Conservation (phyloP, 352 stramenopile genomes). For the Globisporangium cystogenes region DNA sequence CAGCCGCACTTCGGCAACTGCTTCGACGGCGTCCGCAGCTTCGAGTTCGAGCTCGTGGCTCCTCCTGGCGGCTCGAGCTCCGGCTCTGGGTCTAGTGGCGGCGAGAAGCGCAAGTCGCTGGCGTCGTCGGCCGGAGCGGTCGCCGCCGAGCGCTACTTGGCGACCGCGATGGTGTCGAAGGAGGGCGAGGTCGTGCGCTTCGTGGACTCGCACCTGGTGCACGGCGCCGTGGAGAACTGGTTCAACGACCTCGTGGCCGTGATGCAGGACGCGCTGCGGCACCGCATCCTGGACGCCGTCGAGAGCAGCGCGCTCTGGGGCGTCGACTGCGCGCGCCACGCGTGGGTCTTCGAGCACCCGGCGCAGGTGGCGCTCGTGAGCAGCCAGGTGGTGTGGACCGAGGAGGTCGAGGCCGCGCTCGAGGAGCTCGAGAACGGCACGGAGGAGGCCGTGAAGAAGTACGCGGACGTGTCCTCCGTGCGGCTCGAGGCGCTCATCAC, state of each 20-base stretch:
- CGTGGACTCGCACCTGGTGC: constrained; percentile 63
- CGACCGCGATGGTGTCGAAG: constrained; percentile 94
- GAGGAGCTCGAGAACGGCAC: constrained; percentile 94
- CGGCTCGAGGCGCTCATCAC: constrained; percentile 92
- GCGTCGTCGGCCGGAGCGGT: constrained; percentile 12
- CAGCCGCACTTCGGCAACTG: constrained; percentile 88
- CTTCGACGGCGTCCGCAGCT: constrained; percentile 87
- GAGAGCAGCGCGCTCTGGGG: constrained; percentile 92
- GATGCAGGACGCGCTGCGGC: constrained; percentile 89
- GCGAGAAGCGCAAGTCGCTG: background rate
- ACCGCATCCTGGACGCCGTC: constrained; percentile 87
- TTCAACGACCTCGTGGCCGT: constrained; percentile 93
- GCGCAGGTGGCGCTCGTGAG: constrained; percentile 78
- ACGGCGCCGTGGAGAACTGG: constrained; percentile 90
- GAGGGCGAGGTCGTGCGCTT: constrained; percentile 91
- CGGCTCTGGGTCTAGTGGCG: background rate
- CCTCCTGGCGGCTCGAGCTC: constrained; percentile 2
- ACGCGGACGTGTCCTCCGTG: constrained; percentile 89
- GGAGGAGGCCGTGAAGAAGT: constrained; percentile 94
- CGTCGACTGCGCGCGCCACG: constrained; percentile 67
- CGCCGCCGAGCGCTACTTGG: constrained; percentile 54
- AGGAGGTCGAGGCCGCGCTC: constrained; percentile 87
- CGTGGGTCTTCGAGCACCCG: constrained; percentile 90
- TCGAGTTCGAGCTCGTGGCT: constrained; percentile 55
- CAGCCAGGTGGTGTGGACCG: constrained; percentile 93